phyloP scores from a whole-genome alignment of 306 rosid genomes.

The Vigna reflexopilosa region DNA sequence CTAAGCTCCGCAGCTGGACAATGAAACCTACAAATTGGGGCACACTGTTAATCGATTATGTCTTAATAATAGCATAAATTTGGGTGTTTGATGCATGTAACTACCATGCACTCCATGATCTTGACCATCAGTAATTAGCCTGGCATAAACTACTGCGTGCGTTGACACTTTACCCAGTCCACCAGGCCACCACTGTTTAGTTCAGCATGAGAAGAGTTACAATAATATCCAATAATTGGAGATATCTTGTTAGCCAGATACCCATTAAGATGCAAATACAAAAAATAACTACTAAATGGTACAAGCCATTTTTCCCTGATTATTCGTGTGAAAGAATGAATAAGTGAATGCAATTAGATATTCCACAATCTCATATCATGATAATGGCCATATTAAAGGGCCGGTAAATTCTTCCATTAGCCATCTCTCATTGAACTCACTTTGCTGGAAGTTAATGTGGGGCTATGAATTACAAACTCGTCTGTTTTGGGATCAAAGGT shows the following conservation, averaged over 20 bases:
- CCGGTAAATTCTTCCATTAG: slow-evolving; percentile 16
- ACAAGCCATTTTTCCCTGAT: slow-evolving; percentile 19
- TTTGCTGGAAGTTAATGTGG: slow-evolving; percentile 93
- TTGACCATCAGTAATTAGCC: slow-evolving; percentile 71
- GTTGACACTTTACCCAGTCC: slow-evolving; percentile 95
- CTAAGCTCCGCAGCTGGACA: slow-evolving; percentile 93
- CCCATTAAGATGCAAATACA: slow-evolving; percentile 29
- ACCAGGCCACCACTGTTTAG: slow-evolving; percentile 99
- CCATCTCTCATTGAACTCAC: slow-evolving; percentile 59
- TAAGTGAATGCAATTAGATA: slow-evolving; percentile 24
- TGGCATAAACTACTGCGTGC: slow-evolving; percentile 83
- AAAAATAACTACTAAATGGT: background rate
- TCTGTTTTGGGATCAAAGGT: slow-evolving; percentile 91
- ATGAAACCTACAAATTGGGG: slow-evolving; percentile 75
- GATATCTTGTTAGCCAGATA: slow-evolving; percentile 20
- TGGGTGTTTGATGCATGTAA: slow-evolving; percentile 28
- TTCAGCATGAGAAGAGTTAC: slow-evolving; percentile 44
- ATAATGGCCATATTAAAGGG: slow-evolving; percentile 20
- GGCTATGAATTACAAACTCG: slow-evolving; percentile 87
- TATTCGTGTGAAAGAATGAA: slow-evolving; percentile 21
- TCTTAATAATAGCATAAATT: slow-evolving; percentile 27
- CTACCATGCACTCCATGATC: slow-evolving; percentile 95
- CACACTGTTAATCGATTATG: slow-evolving; percentile 28
- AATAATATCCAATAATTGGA: slow-evolving; percentile 33
- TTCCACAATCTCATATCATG: slow-evolving; percentile 28